A percentile compares a stretch with the other conserved stretches of the same genome.
phyloP scores from a whole-genome alignment of 306 rosid genomes.

The Vigna radiata region DNA sequence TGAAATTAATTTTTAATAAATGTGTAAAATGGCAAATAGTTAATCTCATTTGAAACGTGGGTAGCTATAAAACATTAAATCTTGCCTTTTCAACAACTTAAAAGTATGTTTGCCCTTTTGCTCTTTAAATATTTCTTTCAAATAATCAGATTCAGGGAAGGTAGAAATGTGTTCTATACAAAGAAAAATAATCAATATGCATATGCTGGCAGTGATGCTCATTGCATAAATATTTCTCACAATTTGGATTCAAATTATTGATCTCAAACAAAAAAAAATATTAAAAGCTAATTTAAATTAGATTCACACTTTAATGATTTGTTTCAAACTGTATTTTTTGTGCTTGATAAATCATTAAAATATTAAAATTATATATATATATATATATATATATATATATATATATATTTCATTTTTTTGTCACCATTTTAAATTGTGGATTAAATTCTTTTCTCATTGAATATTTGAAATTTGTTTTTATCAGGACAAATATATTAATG shows the following conservation, averaged over 20 bases:
- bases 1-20: not conserved
- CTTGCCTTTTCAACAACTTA: not conserved
- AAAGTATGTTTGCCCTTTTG: not conserved
- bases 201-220: not conserved
- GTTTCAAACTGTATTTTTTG: not conserved
- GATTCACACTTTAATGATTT: not conserved
- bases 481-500: too few relatives aligned
- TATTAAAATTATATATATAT: too few relatives aligned
- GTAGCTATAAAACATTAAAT: not conserved
- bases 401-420: too few relatives aligned
- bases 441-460: too few relatives aligned
- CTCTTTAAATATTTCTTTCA: slow-evolving; percentile 2
- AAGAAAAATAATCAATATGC: not conserved
- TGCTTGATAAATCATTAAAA: too few relatives aligned
- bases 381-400: too few relatives aligned
- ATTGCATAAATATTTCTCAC: too few relatives aligned
- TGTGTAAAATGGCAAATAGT: not conserved
- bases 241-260: too few relatives aligned
- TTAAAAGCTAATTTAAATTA: not conserved
- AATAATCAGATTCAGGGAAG: slow-evolving; percentile 1
- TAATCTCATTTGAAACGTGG: not conserved
- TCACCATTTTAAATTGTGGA: too few relatives aligned
- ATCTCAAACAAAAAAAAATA: too few relatives aligned
- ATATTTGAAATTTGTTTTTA: too few relatives aligned
- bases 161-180: too few relatives aligned